Conservation (phyloP, 163 green algal species). For the Trebouxiophyceae sp. region DNA sequence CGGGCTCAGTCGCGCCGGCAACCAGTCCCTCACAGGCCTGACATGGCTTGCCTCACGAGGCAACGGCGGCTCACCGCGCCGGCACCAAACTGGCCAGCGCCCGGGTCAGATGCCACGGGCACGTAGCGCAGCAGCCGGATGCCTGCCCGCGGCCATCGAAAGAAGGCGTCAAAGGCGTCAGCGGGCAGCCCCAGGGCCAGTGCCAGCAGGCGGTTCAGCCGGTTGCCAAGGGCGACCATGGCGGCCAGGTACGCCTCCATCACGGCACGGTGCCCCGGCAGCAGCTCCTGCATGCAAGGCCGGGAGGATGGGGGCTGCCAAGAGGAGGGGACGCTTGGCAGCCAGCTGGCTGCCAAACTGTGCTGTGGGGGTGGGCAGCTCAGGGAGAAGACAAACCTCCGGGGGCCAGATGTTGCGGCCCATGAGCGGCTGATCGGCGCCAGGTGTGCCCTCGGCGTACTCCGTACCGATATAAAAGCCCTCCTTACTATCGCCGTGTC, state of each 20-base stretch:
- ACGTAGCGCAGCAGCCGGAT: conserved; percentile 76
- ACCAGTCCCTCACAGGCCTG: not conserved
- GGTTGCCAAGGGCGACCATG: conserved; percentile 7
- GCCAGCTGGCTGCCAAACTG: not conserved
- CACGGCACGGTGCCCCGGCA: conserved; percentile 25
- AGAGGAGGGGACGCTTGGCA: not conserved
- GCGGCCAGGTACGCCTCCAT: conserved; percentile 28
- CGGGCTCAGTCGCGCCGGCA: not conserved
- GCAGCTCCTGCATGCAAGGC: conserved; percentile 14
- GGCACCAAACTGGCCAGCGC: not conserved
- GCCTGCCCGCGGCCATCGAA: conserved; percentile 54
- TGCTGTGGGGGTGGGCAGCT: not conserved
- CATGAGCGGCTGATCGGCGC: conserved; percentile 51
- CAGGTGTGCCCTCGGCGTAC: conserved; percentile 15
- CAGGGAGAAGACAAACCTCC: conserved; percentile 1
- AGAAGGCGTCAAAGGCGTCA: conserved; percentile 61
- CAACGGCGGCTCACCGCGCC: not conserved
- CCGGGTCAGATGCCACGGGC: conserved; percentile 1
- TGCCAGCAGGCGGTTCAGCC: conserved; percentile 55
- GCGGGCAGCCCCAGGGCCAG: conserved; percentile 51
- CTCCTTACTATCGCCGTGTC: too few species aligned
- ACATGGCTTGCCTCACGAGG: not conserved
- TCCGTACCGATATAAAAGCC: conserved; percentile 30
- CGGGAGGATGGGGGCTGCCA: too few species aligned
- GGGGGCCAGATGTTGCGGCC: conserved; percentile 77